Conservation (phyloP, 495 filamentous ascomycete genomes). For the Aspergillus sclerotiicarbonarius region DNA sequence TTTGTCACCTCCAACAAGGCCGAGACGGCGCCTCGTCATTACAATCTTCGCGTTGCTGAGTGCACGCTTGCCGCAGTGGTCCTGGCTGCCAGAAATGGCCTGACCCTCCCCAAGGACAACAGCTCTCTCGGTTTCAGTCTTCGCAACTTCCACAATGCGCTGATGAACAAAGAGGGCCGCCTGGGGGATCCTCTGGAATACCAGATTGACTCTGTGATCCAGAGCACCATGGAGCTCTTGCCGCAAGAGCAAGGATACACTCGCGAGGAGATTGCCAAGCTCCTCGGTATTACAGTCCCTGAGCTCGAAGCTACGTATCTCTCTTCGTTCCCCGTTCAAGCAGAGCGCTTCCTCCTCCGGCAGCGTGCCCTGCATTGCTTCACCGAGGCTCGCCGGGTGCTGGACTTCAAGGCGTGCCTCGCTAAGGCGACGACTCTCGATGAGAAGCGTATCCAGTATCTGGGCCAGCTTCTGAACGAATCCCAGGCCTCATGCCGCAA, state of each 20-base stretch:
- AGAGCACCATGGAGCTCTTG: constrained; percentile 61
- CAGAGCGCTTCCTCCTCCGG: constrained; percentile 81
- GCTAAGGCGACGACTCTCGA: constrained; percentile 49
- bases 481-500: constrained; percentile 84
- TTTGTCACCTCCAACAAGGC: constrained; percentile 94
- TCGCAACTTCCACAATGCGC: constrained; percentile 78
- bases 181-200: constrained; percentile 53
- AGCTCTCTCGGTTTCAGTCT: constrained; percentile 82
- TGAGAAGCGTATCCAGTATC: constrained; percentile 58
- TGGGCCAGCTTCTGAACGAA: constrained; percentile 85
- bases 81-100: constrained; percentile 57
- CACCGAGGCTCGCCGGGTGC: constrained; percentile 80
- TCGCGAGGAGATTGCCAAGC: constrained; percentile 75
- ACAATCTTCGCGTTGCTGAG: constrained; percentile 96
- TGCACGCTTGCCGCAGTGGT: constrained; percentile 84
- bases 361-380: constrained; percentile 89
- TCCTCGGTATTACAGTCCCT: constrained; percentile 64
- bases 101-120: constrained; percentile 73
- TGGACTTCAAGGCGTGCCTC: constrained; percentile 76
- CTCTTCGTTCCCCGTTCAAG: constrained; percentile 81
- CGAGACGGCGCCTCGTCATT: constrained; percentile 85
- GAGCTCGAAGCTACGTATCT: constrained; percentile 74
- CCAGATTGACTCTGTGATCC: constrained; percentile 68
- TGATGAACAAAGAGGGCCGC: constrained; percentile 65
- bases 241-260: constrained; percentile 81